phyloP scores from a whole-genome alignment of 2,329 filamentous ascomycete genomes.

The Fusarium praegraminearum region DNA sequence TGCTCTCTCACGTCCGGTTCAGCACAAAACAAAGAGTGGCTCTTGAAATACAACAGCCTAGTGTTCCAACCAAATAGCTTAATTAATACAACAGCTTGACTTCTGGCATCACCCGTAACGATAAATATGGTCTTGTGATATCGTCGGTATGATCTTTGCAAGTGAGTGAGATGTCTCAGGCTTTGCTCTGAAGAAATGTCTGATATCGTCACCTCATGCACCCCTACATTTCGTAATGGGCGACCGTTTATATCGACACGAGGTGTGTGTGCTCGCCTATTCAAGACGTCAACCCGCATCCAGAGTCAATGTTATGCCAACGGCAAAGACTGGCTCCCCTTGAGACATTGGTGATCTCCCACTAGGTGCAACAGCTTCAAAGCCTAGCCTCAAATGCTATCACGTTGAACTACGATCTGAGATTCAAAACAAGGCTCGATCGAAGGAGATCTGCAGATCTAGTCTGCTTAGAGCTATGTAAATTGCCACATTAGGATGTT shows the following conservation, averaged over 20 bases:
- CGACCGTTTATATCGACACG: neutral
- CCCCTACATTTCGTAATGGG: neutral
- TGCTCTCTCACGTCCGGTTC: neutral
- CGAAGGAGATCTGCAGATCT: neutral
- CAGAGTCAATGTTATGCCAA: conserved; percentile 14
- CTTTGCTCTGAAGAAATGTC: neutral
- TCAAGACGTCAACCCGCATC: conserved; percentile 1
- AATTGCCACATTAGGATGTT: conserved; percentile 2
- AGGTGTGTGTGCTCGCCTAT: neutral
- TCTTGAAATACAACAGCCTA: neutral
- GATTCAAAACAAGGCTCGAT: conserved; percentile 9
- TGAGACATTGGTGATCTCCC: conserved; percentile 8
- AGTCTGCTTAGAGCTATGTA: conserved; percentile 6
- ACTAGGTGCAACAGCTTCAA: conserved; percentile 1
- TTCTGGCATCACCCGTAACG: neutral
- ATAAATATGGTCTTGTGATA: neutral
- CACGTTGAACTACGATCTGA: conserved; percentile 1
- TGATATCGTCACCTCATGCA: neutral
- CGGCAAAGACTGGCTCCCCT: conserved; percentile 1
- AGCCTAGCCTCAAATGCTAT: conserved; percentile 1
- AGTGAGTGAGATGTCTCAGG: neutral
- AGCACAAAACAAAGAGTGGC: neutral
- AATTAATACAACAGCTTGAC: neutral
- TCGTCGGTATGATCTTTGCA: neutral
- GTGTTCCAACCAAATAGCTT: neutral